A percentile compares a stretch with the other conserved stretches of the same genome.
Evolutionary conservation across 2,329 filamentous ascomycete species (phyloP).

Genomic region (Pseudogymnoascus sp.): DNA sequence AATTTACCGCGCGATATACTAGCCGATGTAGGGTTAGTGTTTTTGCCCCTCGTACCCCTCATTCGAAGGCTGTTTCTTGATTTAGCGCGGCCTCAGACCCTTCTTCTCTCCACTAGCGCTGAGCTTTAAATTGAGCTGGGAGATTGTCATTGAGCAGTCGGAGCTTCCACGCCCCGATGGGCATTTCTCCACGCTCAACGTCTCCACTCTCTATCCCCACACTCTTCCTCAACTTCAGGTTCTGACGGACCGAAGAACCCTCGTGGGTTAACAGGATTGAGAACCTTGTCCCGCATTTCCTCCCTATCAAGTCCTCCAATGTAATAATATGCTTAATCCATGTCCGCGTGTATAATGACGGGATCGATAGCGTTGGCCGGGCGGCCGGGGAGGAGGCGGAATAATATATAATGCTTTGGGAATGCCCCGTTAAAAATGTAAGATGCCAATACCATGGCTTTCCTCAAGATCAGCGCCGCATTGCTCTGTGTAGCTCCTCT

Average conservation of each 20-base stretch:
- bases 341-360: neutral
- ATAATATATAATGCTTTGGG: neutral
- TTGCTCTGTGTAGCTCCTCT: neutral
- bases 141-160: neutral
- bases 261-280: constrained; percentile 14
- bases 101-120: neutral
- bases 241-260: constrained; percentile 14
- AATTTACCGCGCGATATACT: neutral
- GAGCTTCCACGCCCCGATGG: neutral
- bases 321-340: neutral
- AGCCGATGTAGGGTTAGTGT: neutral
- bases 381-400: neutral
- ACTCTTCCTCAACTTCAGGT: neutral
- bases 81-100: neutral
- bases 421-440: neutral
- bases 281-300: constrained; percentile 4
- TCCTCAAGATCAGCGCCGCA: neutral
- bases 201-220: neutral
- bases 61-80: neutral
- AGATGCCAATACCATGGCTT: neutral
- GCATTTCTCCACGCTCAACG: neutral
- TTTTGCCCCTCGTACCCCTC: neutral
- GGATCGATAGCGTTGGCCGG: neutral
- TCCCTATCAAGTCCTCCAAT: neutral
- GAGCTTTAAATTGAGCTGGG: neutral